A percentile compares a stretch with the other conserved stretches of the same genome.
These are phyloP conservation scores for Periglandula ipomoeae DNA, from an alignment of 2,329 filamentous ascomycete genomes.

Conservation along the genomic window DNA sequence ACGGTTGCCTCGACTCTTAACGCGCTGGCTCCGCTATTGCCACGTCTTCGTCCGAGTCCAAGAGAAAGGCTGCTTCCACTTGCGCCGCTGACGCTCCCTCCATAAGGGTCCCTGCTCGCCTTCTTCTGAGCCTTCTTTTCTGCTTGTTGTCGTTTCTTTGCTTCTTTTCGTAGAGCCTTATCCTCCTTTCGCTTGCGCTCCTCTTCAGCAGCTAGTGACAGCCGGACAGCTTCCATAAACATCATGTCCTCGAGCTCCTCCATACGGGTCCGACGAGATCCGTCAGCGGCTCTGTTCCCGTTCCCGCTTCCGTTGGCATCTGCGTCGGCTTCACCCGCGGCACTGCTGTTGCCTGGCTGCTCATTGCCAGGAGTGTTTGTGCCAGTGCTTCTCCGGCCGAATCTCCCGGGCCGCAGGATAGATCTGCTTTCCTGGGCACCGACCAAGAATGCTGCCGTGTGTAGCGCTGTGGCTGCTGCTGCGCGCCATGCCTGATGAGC, in stretches of 20 bases:
- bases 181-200: slow-evolving; percentile 75
- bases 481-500: slow-evolving; percentile 78
- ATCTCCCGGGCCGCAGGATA: slow-evolving; percentile 37
- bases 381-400: slow-evolving; percentile 44
- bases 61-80: slow-evolving; percentile 59
- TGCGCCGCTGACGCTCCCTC: slow-evolving; percentile 28
- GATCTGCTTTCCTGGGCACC: slow-evolving; percentile 49
- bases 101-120: slow-evolving; percentile 28
- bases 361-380: slow-evolving; percentile 19
- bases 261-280: slow-evolving; percentile 44
- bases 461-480: slow-evolving; percentile 85
- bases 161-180: slow-evolving; percentile 52
- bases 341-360: slow-evolving; percentile 2
- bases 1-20: slow-evolving; percentile 47
- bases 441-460: slow-evolving; percentile 90
- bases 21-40: slow-evolving; percentile 51
- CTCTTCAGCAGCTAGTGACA: slow-evolving; percentile 87
- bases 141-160: slow-evolving; percentile 78
- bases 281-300: slow-evolving; percentile 12
- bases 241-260: slow-evolving; percentile 96
- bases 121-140: slow-evolving; percentile 71
- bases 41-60: slow-evolving; percentile 47
- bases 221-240: slow-evolving; percentile 91
- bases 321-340: slow-evolving; percentile 13
- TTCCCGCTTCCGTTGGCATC: slow-evolving; percentile 16